A percentile compares a stretch with the other conserved stretches of the same genome.
phyloP scores from a whole-genome alignment of 2,329 filamentous ascomycete genomes.

The Beauveria sp. region DNA sequence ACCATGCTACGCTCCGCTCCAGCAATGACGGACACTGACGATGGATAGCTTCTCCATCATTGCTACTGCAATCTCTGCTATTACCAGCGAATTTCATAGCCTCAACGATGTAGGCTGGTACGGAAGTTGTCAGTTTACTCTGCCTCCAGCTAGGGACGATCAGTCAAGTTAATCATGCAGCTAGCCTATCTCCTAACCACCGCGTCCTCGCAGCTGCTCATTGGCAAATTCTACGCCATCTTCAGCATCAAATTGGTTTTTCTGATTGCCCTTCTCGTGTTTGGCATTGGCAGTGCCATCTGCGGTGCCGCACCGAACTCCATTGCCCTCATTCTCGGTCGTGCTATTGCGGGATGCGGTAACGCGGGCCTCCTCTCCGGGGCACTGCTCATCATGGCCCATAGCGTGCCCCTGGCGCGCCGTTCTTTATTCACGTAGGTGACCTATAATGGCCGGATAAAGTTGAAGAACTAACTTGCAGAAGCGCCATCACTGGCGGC shows the following conservation, averaged over 20 bases:
- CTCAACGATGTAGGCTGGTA: not conserved
- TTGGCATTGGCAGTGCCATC: conserved; percentile 21
- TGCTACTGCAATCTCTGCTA: not conserved
- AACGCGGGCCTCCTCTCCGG: conserved; percentile 12
- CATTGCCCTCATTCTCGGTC: conserved; percentile 11
- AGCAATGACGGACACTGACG: not conserved
- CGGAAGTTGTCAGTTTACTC: not conserved
- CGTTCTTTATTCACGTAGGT: conserved; percentile 1
- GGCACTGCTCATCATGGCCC: conserved; percentile 8
- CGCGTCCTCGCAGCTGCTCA: not conserved
- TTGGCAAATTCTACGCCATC: conserved; percentile 11
- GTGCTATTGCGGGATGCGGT: conserved; percentile 14
- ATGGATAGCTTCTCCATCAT: not conserved
- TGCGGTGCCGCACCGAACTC: conserved; percentile 33
- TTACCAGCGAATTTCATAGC: not conserved
- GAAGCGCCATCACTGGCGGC: not conserved
- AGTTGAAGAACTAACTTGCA: not conserved
- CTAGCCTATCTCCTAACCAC: not conserved
- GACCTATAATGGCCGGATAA: not conserved
- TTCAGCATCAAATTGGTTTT: conserved; percentile 36
- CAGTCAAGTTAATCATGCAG: not conserved
- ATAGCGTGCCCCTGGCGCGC: conserved; percentile 2
- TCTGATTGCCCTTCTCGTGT: conserved; percentile 16
- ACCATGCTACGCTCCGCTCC: not conserved
- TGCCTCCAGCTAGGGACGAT: not conserved